Base-by-base conservation (phyloP, 192 early-diverging fungal genomes). In the Mortierella hygrophila region DNA sequence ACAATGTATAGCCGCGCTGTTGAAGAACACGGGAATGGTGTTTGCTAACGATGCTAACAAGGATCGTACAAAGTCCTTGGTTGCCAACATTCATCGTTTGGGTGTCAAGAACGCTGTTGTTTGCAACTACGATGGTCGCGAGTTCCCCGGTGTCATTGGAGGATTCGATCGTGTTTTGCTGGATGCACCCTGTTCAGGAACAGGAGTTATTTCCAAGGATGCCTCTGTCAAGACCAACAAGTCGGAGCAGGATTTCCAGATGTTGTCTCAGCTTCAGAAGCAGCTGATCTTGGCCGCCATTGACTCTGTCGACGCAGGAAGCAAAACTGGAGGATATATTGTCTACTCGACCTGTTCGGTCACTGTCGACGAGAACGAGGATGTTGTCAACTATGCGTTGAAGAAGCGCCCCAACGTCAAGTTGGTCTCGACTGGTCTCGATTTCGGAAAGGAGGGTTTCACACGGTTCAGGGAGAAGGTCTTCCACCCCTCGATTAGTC, bases 271-370 rank as follows among this genome's bases (percentile, higher is more conserved):
- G 77, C 92, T 98, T 71, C 99, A 99, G 84, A 98, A 99, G 82
- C 95, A 99, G 87, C 92, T 99, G n/a, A 91, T 99, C 72, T 88
- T 99, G 37, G 91, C 94, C 16, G 99, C 98, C n/a, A 99, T 99
- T 88, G 99, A 99, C 86, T 97, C 97, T 32, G 95, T 95, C 26
- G 97, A 99, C 88, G 97, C 98, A 23, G 94, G 94, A 68, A 97
- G 96, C 37, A 90, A 94, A 38, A 99, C 98, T 15, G 99, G 98
- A 54, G 99, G 97, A 8, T 97, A 95, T 88, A 94, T 99, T 84
- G 98, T 99, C 26, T 99, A 99, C 85, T 99, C 99, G 35, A 99
- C 99, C 8, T 99, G 99, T 92, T 98, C 99, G 16, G 97, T 99
- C 6, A 97, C 95, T 0, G 96, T 99, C 4, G 97, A 99, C 71